phyloP scores from a whole-genome alignment of 1,139 yeast genomes.

The Geotrichum candidum region DNA sequence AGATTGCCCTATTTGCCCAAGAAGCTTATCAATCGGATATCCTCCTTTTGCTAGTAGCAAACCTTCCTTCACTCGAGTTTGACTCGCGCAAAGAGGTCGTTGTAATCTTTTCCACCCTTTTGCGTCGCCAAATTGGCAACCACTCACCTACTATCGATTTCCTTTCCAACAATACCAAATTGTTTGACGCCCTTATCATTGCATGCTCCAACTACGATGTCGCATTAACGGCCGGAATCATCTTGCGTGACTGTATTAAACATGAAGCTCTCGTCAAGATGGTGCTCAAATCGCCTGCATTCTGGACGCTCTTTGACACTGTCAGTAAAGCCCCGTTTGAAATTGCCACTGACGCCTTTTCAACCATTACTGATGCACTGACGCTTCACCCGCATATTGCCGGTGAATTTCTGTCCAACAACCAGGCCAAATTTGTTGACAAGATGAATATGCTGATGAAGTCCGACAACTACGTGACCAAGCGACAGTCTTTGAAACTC shows the following conservation, averaged over 20 bases:
- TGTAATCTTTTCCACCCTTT: slow-evolving; percentile 63
- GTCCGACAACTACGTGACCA: slow-evolving; percentile 80
- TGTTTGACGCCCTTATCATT: slow-evolving; percentile 54
- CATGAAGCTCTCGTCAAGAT: slow-evolving; percentile 63
- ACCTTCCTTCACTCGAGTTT: slow-evolving; percentile 65
- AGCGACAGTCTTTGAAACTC: slow-evolving; percentile 80
- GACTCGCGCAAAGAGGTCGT: slow-evolving; percentile 85
- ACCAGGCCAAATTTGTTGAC: slow-evolving; percentile 45
- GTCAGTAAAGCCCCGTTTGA: slow-evolving; percentile 19
- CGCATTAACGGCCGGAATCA: slow-evolving; percentile 70
- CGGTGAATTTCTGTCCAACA: slow-evolving; percentile 54
- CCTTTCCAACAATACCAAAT: slow-evolving; percentile 58
- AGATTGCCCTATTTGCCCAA: slow-evolving; percentile 58
- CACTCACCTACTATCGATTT: slow-evolving; percentile 80
- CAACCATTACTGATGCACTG: slow-evolving; percentile 58
- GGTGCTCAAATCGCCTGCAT: slow-evolving; percentile 48
- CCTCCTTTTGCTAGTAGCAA: slow-evolving; percentile 52
- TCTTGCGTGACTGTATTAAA: slow-evolving; percentile 79
- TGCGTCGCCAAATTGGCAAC: slow-evolving; percentile 72
- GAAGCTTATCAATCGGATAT: slow-evolving; percentile 72
- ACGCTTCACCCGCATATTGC: slow-evolving; percentile 56
- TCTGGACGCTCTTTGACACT: slow-evolving; percentile 87
- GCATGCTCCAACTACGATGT: slow-evolving; percentile 69
- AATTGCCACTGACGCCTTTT: slow-evolving; percentile 44
- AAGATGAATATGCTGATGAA: slow-evolving; percentile 64